Evolutionary conservation across 2,329 filamentous ascomycete genomes (phyloP).

Genomic region (Cordyceps cateniannulata): DNA sequence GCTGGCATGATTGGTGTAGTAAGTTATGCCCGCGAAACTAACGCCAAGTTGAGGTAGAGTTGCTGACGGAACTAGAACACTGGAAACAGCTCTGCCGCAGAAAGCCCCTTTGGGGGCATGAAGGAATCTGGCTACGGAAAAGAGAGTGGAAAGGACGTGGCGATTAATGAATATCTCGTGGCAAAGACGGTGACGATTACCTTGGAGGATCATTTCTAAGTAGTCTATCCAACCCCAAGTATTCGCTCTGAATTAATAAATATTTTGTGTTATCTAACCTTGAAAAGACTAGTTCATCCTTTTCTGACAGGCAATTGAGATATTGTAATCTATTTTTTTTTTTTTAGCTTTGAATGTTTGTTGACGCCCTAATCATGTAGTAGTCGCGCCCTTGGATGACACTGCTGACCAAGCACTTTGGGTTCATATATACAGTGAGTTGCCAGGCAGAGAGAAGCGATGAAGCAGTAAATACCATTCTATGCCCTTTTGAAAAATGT

Average conservation of each 20-base stretch:
- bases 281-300: not conserved
- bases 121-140: conserved; percentile 42
- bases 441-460: not conserved
- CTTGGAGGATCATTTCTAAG: conserved; percentile 30
- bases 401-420: not conserved
- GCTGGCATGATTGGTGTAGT: conserved; percentile 31
- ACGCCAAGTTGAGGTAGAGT: no score
- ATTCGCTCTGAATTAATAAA: not conserved
- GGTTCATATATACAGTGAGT: not conserved
- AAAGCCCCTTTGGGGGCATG: conserved; percentile 42
- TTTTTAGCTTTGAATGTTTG: not conserved
- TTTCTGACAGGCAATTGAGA: no score
- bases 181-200: conserved; percentile 40
- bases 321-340: no score
- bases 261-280: not conserved
- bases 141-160: conserved; percentile 41
- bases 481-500: not conserved
- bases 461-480: not conserved
- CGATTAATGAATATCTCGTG: conserved; percentile 39
- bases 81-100: conserved; percentile 34
- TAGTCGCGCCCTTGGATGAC: not conserved
- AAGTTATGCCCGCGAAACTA: conserved; percentile 21
- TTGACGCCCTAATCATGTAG: not conserved
- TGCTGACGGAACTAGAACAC: conserved; percentile 21
- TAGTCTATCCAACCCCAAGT: not conserved